Evolutionary conservation across 495 filamentous ascomycete species (phyloP).

Genomic region (Collariella sp.): DNA sequence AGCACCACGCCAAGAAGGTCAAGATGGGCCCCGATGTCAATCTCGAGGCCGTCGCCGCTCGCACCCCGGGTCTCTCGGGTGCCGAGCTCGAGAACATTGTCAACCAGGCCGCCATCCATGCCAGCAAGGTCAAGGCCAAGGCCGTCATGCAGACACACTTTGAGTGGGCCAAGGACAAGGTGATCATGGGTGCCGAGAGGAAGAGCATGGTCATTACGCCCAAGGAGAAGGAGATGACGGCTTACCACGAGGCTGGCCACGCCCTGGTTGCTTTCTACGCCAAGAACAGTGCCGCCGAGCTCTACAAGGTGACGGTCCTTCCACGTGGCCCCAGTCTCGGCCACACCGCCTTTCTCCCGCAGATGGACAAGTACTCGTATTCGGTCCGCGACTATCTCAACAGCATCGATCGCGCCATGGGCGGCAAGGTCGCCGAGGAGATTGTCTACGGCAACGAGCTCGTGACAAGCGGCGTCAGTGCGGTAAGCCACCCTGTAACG

Average conservation of each 20-base stretch:
- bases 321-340: conserved; percentile 80
- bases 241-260: conserved; percentile 96
- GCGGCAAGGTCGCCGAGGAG: conserved; percentile 92
- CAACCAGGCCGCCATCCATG: conserved; percentile 90
- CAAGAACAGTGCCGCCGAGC: conserved; percentile 51
- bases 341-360: conserved; percentile 72
- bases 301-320: conserved; percentile 97
- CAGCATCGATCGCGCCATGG: conserved; percentile 73
- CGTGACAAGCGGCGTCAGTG: conserved; percentile 73
- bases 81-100: conserved; percentile 93
- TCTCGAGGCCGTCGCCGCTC: conserved; percentile 68
- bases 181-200: conserved; percentile 93
- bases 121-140: conserved; percentile 65
- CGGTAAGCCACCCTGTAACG: conserved; percentile 43
- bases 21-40: conserved; percentile 72
- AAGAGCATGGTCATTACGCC: conserved; percentile 78
- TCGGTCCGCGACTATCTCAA: conserved; percentile 66
- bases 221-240: conserved; percentile 81
- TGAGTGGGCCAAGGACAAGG: conserved; percentile 96
- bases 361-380: conserved; percentile 80
- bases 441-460: conserved; percentile 79
- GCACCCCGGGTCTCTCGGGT: conserved; percentile 86
- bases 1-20: conserved; percentile 85
- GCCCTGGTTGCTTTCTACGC: conserved; percentile 82
- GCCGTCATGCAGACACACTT: conserved; percentile 73